Evolutionary conservation across 176 grass and related monocot genomes (phyloP).

Genomic region (Musa beccarii): DNA sequence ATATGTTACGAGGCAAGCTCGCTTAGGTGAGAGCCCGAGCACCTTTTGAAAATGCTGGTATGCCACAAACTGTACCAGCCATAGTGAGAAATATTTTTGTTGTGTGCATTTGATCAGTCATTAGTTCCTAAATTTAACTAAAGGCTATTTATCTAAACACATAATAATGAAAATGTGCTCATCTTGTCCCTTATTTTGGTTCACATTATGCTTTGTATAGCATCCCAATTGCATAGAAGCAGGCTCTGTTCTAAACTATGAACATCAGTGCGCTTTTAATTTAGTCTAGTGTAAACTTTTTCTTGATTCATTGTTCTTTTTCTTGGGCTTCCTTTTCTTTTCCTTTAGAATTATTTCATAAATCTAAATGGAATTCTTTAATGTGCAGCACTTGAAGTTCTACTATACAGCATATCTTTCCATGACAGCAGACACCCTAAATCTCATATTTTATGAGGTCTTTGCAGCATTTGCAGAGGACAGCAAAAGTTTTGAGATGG

Average conservation of each 20-base stretch:
- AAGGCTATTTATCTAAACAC: too few species aligned
- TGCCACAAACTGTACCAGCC: too few species aligned
- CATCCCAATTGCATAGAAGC: too few species aligned
- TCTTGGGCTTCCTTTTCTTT: neutral
- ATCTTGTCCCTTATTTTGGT: neutral
- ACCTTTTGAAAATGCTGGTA: too few species aligned
- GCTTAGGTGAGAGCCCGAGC: too few species aligned
- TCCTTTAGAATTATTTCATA: neutral
- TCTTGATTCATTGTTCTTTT: neutral
- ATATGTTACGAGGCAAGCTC: too few species aligned
- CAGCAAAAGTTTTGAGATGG: constrained; percentile 1
- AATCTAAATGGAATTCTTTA: neutral
- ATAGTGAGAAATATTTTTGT: too few species aligned
- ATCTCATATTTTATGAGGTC: constrained; percentile 26
- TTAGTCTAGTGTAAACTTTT: neutral
- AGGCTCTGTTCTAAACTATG: neutral
- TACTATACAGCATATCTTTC: constrained; percentile 41
- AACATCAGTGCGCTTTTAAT: neutral
- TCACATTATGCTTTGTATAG: neutral
- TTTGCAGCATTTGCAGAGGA: constrained; percentile 36
- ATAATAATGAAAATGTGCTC: neutral
- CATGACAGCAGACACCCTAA: constrained; percentile 4
- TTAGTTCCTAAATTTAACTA: too few species aligned
- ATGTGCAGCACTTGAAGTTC: constrained; percentile 68
- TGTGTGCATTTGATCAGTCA: too few species aligned